Evolutionary conservation across 177 flowering plant species (phyloP).

Genomic region (Telopea speciosissima): DNA sequence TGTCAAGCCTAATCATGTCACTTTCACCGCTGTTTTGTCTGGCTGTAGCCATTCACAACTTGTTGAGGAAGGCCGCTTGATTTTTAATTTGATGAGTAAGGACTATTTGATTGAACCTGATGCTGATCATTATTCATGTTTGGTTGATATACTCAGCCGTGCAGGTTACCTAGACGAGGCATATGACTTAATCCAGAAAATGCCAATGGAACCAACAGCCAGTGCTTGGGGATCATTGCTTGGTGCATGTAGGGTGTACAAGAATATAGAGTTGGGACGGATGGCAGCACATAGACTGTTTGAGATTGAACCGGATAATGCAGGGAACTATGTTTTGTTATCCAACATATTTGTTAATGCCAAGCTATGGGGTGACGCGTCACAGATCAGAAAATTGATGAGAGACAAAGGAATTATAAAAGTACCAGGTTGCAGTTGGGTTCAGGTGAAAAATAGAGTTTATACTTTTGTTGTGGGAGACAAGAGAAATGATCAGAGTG

Average conservation of each 20-base stretch:
- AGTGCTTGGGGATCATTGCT: constrained; percentile 46
- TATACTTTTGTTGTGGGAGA: constrained; percentile 49
- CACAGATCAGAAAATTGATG: constrained; percentile 46
- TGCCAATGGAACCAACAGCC: constrained; percentile 50
- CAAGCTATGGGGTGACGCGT: constrained; percentile 45
- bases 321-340: constrained; percentile 52
- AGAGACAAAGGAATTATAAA: constrained; percentile 43
- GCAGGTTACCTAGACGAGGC: constrained; percentile 54
- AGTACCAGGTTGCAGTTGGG: constrained; percentile 60
- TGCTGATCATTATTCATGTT: constrained; percentile 50
- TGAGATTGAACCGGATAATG: constrained; percentile 59
- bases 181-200: constrained; percentile 38
- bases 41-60: constrained; percentile 60
- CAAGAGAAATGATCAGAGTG: constrained; percentile 27
- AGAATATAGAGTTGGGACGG: constrained; percentile 32
- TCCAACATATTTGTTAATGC: constrained; percentile 42
- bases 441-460: constrained; percentile 38
- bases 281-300: constrained; percentile 45
- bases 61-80: constrained; percentile 37
- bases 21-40: constrained; percentile 35
- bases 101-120: constrained; percentile 39
- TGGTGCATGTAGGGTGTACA: neutral
- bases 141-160: constrained; percentile 57
- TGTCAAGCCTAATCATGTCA: constrained; percentile 21
- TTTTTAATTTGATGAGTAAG: constrained; percentile 42